Evolutionary conservation across 1,284 basidiomycete species (phyloP).

Genomic region (Ustilago hordei): DNA sequence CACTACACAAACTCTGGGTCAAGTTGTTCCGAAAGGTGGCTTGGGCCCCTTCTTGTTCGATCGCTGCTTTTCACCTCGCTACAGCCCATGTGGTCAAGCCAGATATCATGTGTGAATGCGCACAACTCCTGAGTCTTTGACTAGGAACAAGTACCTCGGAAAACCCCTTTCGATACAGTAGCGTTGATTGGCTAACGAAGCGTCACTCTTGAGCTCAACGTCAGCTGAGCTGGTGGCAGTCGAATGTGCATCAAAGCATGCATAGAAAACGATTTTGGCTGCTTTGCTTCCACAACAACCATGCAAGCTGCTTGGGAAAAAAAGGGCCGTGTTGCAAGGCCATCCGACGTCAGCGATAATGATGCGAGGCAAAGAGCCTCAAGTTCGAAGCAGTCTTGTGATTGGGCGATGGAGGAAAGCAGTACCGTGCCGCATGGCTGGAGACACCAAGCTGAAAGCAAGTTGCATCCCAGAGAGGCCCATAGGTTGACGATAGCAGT

Average conservation of each 20-base stretch:
- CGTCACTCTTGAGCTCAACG: background rate
- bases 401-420: background rate
- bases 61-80: too few relatives aligned
- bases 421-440: background rate
- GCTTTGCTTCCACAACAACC: background rate
- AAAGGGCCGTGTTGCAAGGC: background rate
- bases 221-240: background rate
- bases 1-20: background rate
- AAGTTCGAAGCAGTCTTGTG: background rate
- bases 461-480: background rate
- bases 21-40: background rate
- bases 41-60: background rate
- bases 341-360: background rate
- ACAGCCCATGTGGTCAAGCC: too few relatives aligned
- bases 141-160: too few relatives aligned
- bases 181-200: background rate
- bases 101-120: too few relatives aligned
- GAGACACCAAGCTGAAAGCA: background rate
- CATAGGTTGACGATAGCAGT: too few relatives aligned
- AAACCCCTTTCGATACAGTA: background rate
- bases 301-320: conserved; percentile 5
- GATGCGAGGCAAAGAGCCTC: background rate
- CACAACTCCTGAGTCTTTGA: too few relatives aligned
- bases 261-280: background rate
- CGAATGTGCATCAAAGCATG: background rate